A percentile compares a stretch with the other conserved stretches of the same genome.
These are phyloP conservation scores for Claviceps sp. DNA, from an alignment of 2,329 filamentous ascomycete species.

Conservation along the genomic window DNA sequence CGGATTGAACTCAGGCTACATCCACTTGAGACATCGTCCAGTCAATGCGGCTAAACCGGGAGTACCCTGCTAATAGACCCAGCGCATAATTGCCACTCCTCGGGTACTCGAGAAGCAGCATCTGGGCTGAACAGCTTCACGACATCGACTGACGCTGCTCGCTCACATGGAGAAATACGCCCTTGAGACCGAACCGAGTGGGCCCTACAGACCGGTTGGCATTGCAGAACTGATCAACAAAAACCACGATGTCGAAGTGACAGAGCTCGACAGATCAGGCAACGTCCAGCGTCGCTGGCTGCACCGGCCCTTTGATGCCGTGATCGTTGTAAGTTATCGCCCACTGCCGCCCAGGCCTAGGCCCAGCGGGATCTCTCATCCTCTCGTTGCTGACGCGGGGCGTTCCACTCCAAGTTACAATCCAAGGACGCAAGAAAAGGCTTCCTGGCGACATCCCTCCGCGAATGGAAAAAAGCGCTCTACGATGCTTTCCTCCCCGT, in stretches of 20 bases:
- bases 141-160: not conserved
- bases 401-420: conserved; percentile 11
- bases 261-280: conserved; percentile 26
- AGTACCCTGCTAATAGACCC: not conserved
- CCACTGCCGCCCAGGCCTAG: not conserved
- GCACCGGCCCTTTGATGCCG: conserved; percentile 14
- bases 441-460: conserved; percentile 16
- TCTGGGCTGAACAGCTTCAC: not conserved
- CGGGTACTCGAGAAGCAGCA: not conserved
- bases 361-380: not conserved
- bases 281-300: conserved; percentile 22
- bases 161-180: not conserved
- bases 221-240: conserved; percentile 13
- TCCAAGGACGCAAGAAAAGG: conserved; percentile 11
- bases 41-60: not conserved
- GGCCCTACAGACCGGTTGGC: conserved; percentile 4
- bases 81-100: not conserved
- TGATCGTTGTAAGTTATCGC: conserved; percentile 14
- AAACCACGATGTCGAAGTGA: conserved; percentile 17
- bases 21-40: not conserved
- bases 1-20: not conserved
- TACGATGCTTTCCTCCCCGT: conserved; percentile 67
- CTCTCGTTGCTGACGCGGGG: not conserved
- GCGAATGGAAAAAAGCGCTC: conserved; percentile 30
- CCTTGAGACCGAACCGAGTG: not conserved